These are phyloP conservation scores for Heritiera fomes DNA, from an alignment of 345 rosid species.

Conservation along the genomic window DNA sequence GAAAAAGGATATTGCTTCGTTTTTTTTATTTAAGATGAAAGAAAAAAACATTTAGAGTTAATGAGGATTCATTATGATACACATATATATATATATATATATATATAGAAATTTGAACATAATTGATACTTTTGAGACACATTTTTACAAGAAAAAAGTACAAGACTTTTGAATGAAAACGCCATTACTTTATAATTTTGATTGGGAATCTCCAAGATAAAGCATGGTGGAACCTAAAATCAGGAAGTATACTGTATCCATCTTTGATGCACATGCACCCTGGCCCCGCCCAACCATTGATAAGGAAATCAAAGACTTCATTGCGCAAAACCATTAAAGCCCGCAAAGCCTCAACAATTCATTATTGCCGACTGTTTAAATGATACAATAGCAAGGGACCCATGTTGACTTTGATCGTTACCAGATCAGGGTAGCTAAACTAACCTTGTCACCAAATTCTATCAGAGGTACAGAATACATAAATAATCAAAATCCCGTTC, in stretches of 20 bases:
- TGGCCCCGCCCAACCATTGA: background rate
- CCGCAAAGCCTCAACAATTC: conserved; percentile 15
- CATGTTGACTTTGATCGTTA: conserved; percentile 21
- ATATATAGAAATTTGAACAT: too few relatives aligned
- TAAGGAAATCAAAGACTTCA: background rate
- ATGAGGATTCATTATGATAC: too few relatives aligned
- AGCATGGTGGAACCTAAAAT: too few relatives aligned
- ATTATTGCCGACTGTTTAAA: conserved; percentile 5
- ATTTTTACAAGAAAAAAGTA: too few relatives aligned
- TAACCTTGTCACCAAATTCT: conserved; percentile 22
- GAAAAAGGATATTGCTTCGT: too few relatives aligned
- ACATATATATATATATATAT: too few relatives aligned
- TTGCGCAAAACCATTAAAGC: conserved; percentile 2
- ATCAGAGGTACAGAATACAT: background rate
- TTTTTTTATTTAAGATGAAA: too few relatives aligned
- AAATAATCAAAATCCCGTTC: conserved; percentile 21
- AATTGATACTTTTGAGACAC: too few relatives aligned
- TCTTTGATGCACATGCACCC: background rate
- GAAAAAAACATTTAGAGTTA: too few relatives aligned
- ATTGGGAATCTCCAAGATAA: too few relatives aligned
- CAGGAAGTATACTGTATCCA: background rate
- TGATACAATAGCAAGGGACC: conserved; percentile 15
- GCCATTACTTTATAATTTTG: too few relatives aligned
- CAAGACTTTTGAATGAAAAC: too few relatives aligned
- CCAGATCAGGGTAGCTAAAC: conserved; percentile 22